A percentile compares a stretch with the other conserved stretches of the same genome.
phyloP scores from a whole-genome alignment of 495 filamentous ascomycete genomes.

The Penicillium mononematosum region DNA sequence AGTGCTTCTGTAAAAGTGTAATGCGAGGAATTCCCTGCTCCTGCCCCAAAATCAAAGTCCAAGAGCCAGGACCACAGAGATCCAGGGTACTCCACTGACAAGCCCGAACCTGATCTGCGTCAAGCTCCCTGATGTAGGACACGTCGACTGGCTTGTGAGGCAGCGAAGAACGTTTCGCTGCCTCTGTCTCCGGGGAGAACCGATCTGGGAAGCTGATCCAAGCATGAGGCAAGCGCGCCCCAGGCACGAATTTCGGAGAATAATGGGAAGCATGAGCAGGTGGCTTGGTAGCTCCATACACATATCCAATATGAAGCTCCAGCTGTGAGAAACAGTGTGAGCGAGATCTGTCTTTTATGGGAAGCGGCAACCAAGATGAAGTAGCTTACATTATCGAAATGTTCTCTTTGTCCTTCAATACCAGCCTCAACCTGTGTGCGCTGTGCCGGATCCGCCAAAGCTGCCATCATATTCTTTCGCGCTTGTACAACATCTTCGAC shows the following conservation, averaged over 20 bases:
- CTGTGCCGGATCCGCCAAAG: slow-evolving; percentile 7
- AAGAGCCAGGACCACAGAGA: slow-evolving; percentile 24
- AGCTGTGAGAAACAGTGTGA: slow-evolving; percentile 7
- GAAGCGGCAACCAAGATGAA: background rate
- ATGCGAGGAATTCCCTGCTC: background rate
- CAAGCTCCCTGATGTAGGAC: slow-evolving; percentile 25
- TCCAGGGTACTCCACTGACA: slow-evolving; percentile 30
- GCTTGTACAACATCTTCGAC: slow-evolving; percentile 13
- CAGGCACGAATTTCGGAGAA: slow-evolving; percentile 18
- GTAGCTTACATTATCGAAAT: slow-evolving; percentile 30
- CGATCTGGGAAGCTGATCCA: slow-evolving; percentile 17
- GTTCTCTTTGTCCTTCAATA: slow-evolving; percentile 29
- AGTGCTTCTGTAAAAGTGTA: slow-evolving; percentile 1
- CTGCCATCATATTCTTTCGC: slow-evolving; percentile 8
- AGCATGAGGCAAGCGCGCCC: slow-evolving; percentile 28
- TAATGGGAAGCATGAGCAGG: slow-evolving; percentile 28
- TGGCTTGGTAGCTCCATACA: slow-evolving; percentile 25
- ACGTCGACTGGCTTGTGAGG: slow-evolving; percentile 14
- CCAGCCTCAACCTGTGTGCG: slow-evolving; percentile 12
- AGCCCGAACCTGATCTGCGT: slow-evolving; percentile 2
- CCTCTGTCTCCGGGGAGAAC: background rate
- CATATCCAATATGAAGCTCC: slow-evolving; percentile 33
- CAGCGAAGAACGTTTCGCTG: background rate
- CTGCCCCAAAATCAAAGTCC: slow-evolving; percentile 18
- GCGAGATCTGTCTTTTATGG: background rate